Conservation (phyloP, 495 filamentous ascomycete genomes). For the Hamigera avellanea region DNA sequence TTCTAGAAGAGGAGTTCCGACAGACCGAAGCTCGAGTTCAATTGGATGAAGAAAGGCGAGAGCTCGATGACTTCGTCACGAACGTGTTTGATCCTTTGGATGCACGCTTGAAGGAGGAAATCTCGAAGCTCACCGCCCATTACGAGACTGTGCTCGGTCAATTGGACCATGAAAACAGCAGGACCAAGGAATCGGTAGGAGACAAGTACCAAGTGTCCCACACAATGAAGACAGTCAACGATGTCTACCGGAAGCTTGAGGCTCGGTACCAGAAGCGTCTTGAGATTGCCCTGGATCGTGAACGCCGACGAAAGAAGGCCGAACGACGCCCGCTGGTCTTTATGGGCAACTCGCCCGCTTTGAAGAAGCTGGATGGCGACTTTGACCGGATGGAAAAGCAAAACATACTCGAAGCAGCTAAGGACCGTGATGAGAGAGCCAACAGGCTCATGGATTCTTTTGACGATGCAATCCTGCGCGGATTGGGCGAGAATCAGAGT, state of each 20-base stretch:
- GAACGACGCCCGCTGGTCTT: slow-evolving; percentile 40
- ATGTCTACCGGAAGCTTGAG: slow-evolving; percentile 35
- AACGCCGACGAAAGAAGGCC: slow-evolving; percentile 39
- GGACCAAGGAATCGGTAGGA: slow-evolving; percentile 16
- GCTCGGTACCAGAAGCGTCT: slow-evolving; percentile 39
- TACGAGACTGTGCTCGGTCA: slow-evolving; percentile 34
- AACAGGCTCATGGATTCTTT: slow-evolving; percentile 43
- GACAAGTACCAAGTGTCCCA: slow-evolving; percentile 27
- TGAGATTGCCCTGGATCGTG: slow-evolving; percentile 39
- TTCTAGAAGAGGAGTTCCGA: slow-evolving; percentile 49
- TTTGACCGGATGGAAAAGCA: slow-evolving; percentile 43
- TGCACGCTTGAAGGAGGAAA: slow-evolving; percentile 38
- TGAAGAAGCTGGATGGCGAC: slow-evolving; percentile 39
- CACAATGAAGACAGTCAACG: slow-evolving; percentile 37
- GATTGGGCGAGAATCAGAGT: slow-evolving; percentile 40
- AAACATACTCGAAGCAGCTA: slow-evolving; percentile 37
- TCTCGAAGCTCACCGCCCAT: slow-evolving; percentile 37
- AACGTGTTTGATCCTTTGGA: slow-evolving; percentile 43
- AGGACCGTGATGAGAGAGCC: slow-evolving; percentile 37
- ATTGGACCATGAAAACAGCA: slow-evolving; percentile 31
- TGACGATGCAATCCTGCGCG: slow-evolving; percentile 39
- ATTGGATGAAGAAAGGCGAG: slow-evolving; percentile 42
- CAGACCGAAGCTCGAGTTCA: slow-evolving; percentile 40
- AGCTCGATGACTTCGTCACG: slow-evolving; percentile 40
- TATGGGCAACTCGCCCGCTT: slow-evolving; percentile 34